Conservation (phyloP, 2,329 filamentous ascomycete genomes). For the Periconia sp. region DNA sequence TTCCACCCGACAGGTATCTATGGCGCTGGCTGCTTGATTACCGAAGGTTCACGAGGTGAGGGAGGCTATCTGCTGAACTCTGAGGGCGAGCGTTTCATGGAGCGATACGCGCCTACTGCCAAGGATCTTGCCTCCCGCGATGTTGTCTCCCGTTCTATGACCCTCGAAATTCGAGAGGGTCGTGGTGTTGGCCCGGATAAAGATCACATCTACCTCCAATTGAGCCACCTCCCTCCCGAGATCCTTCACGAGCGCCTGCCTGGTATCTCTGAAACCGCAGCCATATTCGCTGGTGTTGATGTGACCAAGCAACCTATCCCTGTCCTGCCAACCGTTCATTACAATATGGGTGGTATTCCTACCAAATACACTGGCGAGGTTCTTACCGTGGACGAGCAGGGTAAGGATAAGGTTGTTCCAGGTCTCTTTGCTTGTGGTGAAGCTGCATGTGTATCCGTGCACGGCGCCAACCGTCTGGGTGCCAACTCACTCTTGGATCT, state of each 20-base stretch:
- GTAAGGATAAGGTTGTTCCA: slow-evolving; percentile 89
- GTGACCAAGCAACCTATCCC: slow-evolving; percentile 97
- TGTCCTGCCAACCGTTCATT: slow-evolving; percentile 94
- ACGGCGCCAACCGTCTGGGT: slow-evolving; percentile 95
- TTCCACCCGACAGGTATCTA: slow-evolving; percentile 99
- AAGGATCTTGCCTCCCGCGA: slow-evolving; percentile 97
- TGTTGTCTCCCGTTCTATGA: slow-evolving; percentile 97
- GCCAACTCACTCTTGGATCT: slow-evolving; percentile 98
- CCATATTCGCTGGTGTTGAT: slow-evolving; percentile 96
- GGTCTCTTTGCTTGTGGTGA: slow-evolving; percentile 96
- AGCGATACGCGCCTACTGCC: slow-evolving; percentile 94
- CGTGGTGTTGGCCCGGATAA: slow-evolving; percentile 96
- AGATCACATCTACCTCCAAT: slow-evolving; percentile 98
- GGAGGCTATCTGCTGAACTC: slow-evolving; percentile 97
- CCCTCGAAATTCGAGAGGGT: slow-evolving; percentile 94
- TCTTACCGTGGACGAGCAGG: slow-evolving; percentile 79
- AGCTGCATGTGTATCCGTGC: slow-evolving; percentile 95
- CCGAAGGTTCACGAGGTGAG: slow-evolving; percentile 95
- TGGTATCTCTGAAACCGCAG: slow-evolving; percentile 97
- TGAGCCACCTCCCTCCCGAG: slow-evolving; percentile 90
- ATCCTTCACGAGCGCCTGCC: slow-evolving; percentile 94
- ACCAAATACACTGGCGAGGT: slow-evolving; percentile 98
- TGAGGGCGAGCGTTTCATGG: slow-evolving; percentile 99
- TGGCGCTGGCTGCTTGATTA: slow-evolving; percentile 92
- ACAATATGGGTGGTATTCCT: slow-evolving; percentile 99